Evolutionary conservation across 2,329 filamentous ascomycete species (phyloP).

Genomic region (Fusarium mexicanum): DNA sequence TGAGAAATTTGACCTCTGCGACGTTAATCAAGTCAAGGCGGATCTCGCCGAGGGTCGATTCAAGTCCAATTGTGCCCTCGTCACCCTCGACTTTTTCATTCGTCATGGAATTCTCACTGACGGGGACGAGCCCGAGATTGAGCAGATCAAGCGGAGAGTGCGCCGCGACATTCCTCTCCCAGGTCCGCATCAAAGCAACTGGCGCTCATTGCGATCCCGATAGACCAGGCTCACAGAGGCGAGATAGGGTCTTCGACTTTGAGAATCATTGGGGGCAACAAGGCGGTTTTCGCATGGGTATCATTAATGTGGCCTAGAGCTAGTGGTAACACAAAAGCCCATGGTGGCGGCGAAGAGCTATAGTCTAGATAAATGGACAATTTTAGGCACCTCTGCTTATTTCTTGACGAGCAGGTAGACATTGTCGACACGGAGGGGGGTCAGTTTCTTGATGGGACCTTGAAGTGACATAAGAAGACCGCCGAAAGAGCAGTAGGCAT

Average conservation of each 20-base stretch:
- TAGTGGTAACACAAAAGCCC: slow-evolving; percentile 25
- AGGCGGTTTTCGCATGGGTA: slow-evolving; percentile 37
- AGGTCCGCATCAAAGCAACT: slow-evolving; percentile 64
- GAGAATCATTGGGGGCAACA: slow-evolving; percentile 16
- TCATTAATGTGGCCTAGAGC: slow-evolving; percentile 38
- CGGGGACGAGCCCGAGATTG: slow-evolving; percentile 81
- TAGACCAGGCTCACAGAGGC: not conserved
- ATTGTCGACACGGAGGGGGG: slow-evolving; percentile 89
- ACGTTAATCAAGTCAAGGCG: slow-evolving; percentile 77
- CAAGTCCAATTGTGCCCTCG: slow-evolving; percentile 90
- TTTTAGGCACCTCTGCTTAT: slow-evolving; percentile 53
- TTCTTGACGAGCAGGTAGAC: slow-evolving; percentile 96
- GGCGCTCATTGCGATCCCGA: slow-evolving; percentile 33
- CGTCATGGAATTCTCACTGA: slow-evolving; percentile 81
- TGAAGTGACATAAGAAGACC: slow-evolving; percentile 90
- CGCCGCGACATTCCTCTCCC: slow-evolving; percentile 86
- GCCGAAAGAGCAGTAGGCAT: slow-evolving; percentile 93
- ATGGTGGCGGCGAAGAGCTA: slow-evolving; percentile 9
- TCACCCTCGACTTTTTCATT: slow-evolving; percentile 90
- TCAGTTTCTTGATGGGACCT: slow-evolving; percentile 95
- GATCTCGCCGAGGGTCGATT: slow-evolving; percentile 78
- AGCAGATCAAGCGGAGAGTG: slow-evolving; percentile 78
- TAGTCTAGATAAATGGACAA: slow-evolving; percentile 21
- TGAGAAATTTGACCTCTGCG: slow-evolving; percentile 81
- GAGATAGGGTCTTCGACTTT: slow-evolving; percentile 6